These are phyloP conservation scores for Daldinia loculata DNA, from an alignment of 495 filamentous ascomycete genomes.

Conservation along the genomic window DNA sequence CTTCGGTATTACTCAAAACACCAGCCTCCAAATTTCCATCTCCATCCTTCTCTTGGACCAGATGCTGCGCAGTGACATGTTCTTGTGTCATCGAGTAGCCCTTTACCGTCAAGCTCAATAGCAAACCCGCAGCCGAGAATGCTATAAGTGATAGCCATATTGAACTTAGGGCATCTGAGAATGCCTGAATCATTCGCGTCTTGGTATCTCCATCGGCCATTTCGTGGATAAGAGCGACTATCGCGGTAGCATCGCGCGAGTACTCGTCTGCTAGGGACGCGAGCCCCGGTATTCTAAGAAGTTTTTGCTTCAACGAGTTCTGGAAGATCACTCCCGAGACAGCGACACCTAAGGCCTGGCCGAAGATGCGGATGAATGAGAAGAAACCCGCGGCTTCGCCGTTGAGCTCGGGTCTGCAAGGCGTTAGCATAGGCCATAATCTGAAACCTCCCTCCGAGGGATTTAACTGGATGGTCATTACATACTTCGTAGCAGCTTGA, in stretches of 20 bases:
- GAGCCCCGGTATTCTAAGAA: not conserved
- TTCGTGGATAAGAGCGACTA: constrained; percentile 66
- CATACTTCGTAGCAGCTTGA: constrained; percentile 50
- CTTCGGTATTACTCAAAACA: not conserved
- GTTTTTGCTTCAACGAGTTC: not conserved
- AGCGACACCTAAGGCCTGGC: not conserved
- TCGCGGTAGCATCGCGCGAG: constrained; percentile 64
- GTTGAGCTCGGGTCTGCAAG: constrained; percentile 19
- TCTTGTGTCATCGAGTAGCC: constrained; percentile 35
- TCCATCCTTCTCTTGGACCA: constrained; percentile 17
- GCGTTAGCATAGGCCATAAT: not conserved
- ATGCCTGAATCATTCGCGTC: constrained; percentile 59
- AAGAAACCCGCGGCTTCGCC: constrained; percentile 1
- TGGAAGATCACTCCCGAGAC: constrained; percentile 2
- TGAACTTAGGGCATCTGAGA: constrained; percentile 63
- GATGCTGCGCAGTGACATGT: constrained; percentile 32
- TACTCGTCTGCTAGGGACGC: constrained; percentile 57
- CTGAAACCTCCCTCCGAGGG: not conserved
- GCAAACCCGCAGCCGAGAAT: constrained; percentile 35
- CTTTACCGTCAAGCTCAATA: constrained; percentile 28
- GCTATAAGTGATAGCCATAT: constrained; percentile 65
- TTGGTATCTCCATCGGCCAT: constrained; percentile 58
- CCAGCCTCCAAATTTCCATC: constrained; percentile 20
- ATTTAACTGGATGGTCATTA: not conserved
- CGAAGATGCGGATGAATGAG: constrained; percentile 36